A percentile compares a stretch with the other conserved stretches of the same genome.
Conservation (phyloP, 257 asterid species). For the Cinchona pubescens region DNA sequence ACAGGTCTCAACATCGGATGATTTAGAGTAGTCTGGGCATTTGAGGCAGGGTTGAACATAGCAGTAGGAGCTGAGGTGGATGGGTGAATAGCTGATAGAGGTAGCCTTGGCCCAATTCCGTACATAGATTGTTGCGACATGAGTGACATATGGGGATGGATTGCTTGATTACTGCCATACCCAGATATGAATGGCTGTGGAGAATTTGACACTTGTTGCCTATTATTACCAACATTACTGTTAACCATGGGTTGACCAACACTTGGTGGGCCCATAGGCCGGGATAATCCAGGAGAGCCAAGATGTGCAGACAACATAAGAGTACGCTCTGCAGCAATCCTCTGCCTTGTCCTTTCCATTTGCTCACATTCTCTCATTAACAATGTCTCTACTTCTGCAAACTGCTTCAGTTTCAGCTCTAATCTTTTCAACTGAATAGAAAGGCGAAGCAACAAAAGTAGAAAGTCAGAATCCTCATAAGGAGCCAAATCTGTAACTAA, state of each 20-base stretch:
- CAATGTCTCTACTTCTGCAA: conserved; percentile 92
- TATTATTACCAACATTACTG: conserved; percentile 42
- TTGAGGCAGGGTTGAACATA: conserved; percentile 48
- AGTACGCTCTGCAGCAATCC: conserved; percentile 59
- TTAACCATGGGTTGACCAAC: conserved; percentile 40
- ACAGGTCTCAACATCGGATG: conserved; percentile 70
- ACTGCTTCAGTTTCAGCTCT: conserved; percentile 97
- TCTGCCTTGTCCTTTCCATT: conserved; percentile 81
- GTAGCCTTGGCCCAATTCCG: conserved; percentile 78
- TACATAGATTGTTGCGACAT: conserved; percentile 74
- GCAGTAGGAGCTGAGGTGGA: conserved; percentile 54
- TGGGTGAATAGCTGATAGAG: conserved; percentile 77
- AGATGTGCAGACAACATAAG: conserved; percentile 55
- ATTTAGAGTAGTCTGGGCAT: conserved; percentile 58
- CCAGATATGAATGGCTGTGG: conserved; percentile 64
- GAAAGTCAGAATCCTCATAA: background rate
- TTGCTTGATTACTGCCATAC: conserved; percentile 57
- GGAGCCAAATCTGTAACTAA: background rate
- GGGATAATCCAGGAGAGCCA: conserved; percentile 51
- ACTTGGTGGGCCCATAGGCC: conserved; percentile 53
- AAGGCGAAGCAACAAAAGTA: conserved; percentile 8
- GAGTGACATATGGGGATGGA: conserved; percentile 72
- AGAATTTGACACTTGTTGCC: conserved; percentile 62
- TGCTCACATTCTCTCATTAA: conserved; percentile 97
- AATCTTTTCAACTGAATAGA: conserved; percentile 76